Conservation (phyloP, 176 grass and related monocot genomes). For the Hordeum marinum region DNA sequence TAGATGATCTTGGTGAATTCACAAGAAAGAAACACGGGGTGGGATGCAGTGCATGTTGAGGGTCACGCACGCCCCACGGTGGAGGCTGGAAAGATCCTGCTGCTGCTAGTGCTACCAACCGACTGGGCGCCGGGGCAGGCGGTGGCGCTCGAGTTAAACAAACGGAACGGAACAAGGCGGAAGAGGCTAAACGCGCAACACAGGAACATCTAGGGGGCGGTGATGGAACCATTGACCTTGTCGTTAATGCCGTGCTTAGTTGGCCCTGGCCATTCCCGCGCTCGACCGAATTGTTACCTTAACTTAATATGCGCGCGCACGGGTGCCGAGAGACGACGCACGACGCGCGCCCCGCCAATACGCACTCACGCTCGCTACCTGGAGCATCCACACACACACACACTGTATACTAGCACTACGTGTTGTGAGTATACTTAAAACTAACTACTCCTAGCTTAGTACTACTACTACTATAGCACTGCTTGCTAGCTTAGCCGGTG, state of each 20-base stretch:
- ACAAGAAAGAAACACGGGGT: not conserved
- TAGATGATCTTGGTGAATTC: no score
- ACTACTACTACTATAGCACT: not conserved
- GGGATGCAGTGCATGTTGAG: not conserved
- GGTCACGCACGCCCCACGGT: not conserved
- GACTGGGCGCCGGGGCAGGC: not conserved
- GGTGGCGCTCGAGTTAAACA: constrained; percentile 1
- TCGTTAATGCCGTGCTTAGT: constrained; percentile 25
- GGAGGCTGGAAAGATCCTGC: constrained; percentile 1
- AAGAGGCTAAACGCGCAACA: not conserved
- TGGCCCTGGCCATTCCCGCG: not conserved
- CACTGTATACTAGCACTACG: no score
- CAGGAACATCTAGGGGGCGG: constrained; percentile 44
- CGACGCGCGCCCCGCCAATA: not conserved
- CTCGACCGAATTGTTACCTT: not conserved
- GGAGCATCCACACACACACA: not conserved
- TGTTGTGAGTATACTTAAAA: not conserved
- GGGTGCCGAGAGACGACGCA: not conserved
- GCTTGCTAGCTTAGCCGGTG: not conserved
- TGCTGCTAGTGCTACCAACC: not conserved
- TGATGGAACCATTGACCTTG: constrained; percentile 40
- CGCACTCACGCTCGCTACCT: not conserved
- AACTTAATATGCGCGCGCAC: constrained; percentile 11
- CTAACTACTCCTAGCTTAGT: not conserved
- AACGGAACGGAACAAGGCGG: constrained; percentile 11